These are phyloP conservation scores for Termitomyces sp. DNA, from an alignment of 768 basidiomycete species.

Conservation along the genomic window DNA sequence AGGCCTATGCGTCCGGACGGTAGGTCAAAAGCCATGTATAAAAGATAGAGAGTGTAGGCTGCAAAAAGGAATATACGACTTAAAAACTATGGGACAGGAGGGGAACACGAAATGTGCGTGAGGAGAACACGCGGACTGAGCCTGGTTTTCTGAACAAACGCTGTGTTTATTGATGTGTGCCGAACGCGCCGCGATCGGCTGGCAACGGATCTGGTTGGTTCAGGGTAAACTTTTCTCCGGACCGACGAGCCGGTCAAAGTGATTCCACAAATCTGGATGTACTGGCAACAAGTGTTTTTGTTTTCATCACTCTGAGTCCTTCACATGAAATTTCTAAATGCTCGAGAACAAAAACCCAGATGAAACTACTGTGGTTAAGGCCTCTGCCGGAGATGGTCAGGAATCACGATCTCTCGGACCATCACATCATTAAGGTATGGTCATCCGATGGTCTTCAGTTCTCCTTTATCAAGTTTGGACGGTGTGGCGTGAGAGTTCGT, in stretches of 20 bases:
- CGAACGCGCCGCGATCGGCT: not conserved
- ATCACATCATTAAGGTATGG: not conserved
- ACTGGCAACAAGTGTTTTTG: too few relatives aligned
- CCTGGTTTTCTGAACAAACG: not conserved
- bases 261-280: too few relatives aligned
- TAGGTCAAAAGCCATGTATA: slow-evolving; percentile 18
- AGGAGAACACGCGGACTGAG: slow-evolving; percentile 8
- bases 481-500: not conserved
- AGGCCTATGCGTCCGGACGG: slow-evolving; percentile 18
- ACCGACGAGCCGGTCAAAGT: too few relatives aligned
- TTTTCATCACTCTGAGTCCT: not conserved
- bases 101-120: slow-evolving; percentile 6
- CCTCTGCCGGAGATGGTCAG: not conserved
- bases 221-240: not conserved
- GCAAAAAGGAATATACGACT: not conserved
- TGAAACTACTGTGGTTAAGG: too few relatives aligned
- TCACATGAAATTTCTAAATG: not conserved
- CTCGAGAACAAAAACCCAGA: not conserved
- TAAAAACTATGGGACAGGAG: slow-evolving; percentile 1
- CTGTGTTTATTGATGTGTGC: not conserved
- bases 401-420: too few relatives aligned
- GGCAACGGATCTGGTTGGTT: not conserved
- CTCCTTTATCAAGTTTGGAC: not conserved
- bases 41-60: not conserved
- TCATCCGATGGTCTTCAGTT: not conserved